Evolutionary conservation across 257 asterid genomes (phyloP).

Genomic region (Parsonsia alboflavescens): DNA sequence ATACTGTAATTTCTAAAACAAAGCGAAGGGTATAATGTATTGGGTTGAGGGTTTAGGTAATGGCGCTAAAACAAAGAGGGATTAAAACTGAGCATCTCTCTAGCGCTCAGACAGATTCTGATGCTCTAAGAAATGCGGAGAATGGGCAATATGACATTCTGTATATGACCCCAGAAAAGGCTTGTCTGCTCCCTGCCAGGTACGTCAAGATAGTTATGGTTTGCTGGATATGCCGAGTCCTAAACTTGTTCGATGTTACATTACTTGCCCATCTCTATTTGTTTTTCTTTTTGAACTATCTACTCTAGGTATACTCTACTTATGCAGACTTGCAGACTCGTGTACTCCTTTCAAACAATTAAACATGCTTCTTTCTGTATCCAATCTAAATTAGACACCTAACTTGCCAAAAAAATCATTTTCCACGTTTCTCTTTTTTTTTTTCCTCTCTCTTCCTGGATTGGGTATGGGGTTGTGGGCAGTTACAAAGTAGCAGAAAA

Average conservation of each 20-base stretch:
- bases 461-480: not conserved
- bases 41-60: constrained; percentile 43
- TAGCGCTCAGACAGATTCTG: constrained; percentile 65
- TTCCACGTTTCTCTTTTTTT: not conserved
- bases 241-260: not conserved
- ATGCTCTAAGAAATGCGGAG: constrained; percentile 59
- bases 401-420: not conserved
- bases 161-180: constrained; percentile 91
- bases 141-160: constrained; percentile 57
- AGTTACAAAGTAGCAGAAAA: not conserved
- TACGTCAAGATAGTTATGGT: constrained; percentile 11
- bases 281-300: not conserved
- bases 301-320: not conserved
- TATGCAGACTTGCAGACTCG: not conserved
- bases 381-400: not conserved
- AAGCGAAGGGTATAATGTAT: constrained; percentile 2
- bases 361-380: not conserved
- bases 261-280: not conserved
- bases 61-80: constrained; percentile 90
- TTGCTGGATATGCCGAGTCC: not conserved
- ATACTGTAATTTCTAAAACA: not conserved
- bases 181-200: constrained; percentile 59
- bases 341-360: not conserved
- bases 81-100: constrained; percentile 79
- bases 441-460: too few relatives aligned